Base-by-base conservation (phyloP, 2,329 filamentous ascomycete genomes). In the Exophiala calicioides region DNA sequence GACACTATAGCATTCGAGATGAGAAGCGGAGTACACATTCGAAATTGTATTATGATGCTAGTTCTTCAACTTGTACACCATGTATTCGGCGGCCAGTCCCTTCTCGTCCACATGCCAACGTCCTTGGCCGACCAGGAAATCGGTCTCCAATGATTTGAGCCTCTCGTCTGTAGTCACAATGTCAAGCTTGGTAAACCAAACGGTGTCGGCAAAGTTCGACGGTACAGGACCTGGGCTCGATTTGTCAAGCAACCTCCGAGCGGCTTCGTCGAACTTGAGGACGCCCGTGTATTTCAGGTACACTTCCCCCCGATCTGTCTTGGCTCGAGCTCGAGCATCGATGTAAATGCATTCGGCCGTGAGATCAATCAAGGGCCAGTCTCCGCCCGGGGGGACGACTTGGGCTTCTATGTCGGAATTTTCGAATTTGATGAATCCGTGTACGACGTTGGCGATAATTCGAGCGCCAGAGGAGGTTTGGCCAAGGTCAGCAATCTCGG, bases 101-200 rank as follows among this genome's bases (percentile, higher is more conserved):
- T 18, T n/a, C 15, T 42, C 39, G n/a, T 42, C 39, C 12, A 42
- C 16, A 23, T 42, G 26, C 39, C 39, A 42, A n/a, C 39, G 40
- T 16, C 40, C 40, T 33, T 44, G 40, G 4, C 40, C 40, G 5
- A 44, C 29, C 6, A 44, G 29, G 9, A 34, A 23, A 10, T n/a
- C 12, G 15, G 39, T 42, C 18, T 42, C 39, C 39, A 42, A 20
- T 16, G 13, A 42, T 30, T 42, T 42, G 26, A 42, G 21, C n/a
- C 39, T 33, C 20, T 15, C 9, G 18, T 42, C 39, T 3, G 39
- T 32, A 4, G 39, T 42, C 27, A 15, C 39, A 12, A 42, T 18
- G 24, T 31, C 27, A 3, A 42, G 15, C 27, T 20, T 42, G 6
- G 39, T 42, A 18, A 42, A 42, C 39, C 39, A 42, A 30, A 8